These are phyloP conservation scores for Boehmeria nivea DNA, from an alignment of 306 rosid genomes.

Conservation along the genomic window DNA sequence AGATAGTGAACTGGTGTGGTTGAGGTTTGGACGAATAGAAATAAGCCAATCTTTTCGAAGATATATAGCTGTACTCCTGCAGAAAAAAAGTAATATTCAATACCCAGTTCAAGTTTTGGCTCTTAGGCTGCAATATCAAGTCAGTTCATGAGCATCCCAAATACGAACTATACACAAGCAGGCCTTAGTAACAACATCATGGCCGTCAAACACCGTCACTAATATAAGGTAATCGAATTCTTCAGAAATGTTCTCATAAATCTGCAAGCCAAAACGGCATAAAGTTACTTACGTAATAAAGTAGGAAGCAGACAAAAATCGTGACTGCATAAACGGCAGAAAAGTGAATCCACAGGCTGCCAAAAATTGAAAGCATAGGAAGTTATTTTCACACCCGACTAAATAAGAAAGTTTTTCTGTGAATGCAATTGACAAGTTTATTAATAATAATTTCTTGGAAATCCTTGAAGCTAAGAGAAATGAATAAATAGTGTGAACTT, in stretches of 20 bases:
- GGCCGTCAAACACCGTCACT: not conserved
- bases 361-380: conserved; percentile 2
- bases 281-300: conserved; percentile 60
- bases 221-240: conserved; percentile 7
- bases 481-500: not conserved
- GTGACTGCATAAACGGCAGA: conserved; percentile 78
- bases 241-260: conserved; percentile 2
- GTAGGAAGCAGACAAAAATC: conserved; percentile 62
- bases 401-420: too few relatives aligned
- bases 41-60: conserved; percentile 64
- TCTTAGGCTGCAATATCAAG: conserved; percentile 11
- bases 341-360: conserved; percentile 95
- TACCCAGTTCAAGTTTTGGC: conserved; percentile 21
- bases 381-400: not conserved
- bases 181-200: not conserved
- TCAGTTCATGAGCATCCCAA: not conserved
- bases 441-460: not conserved
- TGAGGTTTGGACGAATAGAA: conserved; percentile 76
- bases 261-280: conserved; percentile 11
- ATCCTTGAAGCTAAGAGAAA: not conserved
- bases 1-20: conserved; percentile 84
- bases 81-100: conserved; percentile 27
- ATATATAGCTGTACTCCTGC: conserved; percentile 77
- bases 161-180: not conserved
- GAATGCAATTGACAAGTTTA: too few relatives aligned